Base-by-base conservation (phyloP, 2,329 filamentous ascomycete species). In the Chaetomium globosum region DNA sequence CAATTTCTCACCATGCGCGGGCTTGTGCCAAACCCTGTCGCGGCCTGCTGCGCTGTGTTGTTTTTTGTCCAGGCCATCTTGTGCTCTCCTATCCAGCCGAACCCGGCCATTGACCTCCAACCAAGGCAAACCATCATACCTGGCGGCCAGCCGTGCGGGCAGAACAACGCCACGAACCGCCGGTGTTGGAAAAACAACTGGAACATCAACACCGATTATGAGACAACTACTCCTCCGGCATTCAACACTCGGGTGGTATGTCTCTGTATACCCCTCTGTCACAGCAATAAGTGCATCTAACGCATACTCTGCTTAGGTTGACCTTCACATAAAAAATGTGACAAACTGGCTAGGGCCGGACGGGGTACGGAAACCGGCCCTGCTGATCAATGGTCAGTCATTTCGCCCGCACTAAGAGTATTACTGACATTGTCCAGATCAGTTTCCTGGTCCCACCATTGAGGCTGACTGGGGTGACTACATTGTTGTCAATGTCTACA, bases 131-230 rank as follows among this genome's bases (percentile, higher is more conserved):
- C 69, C 31, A 70, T 74, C 60, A 71, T 48, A 10, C 73, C 73
- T 19, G 72, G 65, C 2, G 71, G 70, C 36, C 63, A 59, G 39
- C 70, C 71, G 5, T 75, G 74, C 53, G 74, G 74, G 1, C 68
- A 73, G 39, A 70, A 76, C 58, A 72, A 71, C 19, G 69, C 71
- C 4, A 71, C 68, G 8, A 76, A 76, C 65, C 64, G 75, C 1
- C 68, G 66, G 0, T 76, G 75, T 70, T 76, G 75, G 75, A 73
- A 68, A 49, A 73, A 75, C 65, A 68, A 65, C 64, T 76, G 70
- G 67, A 72, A 70, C 58, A 70, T 77, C 65, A 68, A 67, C 59
- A 74, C 74, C 10, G 75, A 77, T 57, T 75, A 73, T 28, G 74
- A 76, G 53, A 59, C 61, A 1, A 62, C 56, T 4, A 71, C 66